Percentiles rank a stretch among this genome's conserved stretches.
Evolutionary conservation across 768 basidiomycete genomes (phyloP).

Genomic region (Trametes sanguinea): DNA sequence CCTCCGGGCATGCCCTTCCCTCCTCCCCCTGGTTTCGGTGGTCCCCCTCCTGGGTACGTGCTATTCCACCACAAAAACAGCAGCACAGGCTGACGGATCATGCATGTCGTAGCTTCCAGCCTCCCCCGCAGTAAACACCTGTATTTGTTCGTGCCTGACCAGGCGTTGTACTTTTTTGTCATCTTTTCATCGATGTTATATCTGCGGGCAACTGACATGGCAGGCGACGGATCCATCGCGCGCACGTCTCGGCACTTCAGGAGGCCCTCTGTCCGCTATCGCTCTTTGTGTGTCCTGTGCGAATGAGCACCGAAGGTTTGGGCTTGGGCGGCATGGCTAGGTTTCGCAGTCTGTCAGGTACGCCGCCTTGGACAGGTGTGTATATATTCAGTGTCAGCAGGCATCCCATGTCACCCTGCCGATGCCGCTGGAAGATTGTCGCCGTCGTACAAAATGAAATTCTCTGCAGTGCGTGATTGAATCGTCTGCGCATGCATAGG

Average conservation of each 20-base stretch:
- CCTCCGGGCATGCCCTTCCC: constrained; percentile 73
- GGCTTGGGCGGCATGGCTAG: neutral
- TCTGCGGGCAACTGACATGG: constrained; percentile 16
- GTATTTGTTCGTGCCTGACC: constrained; percentile 14
- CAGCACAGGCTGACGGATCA: constrained; percentile 2
- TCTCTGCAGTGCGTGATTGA: neutral
- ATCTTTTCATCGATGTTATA: constrained; percentile 19
- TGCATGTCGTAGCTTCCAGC: constrained; percentile 43
- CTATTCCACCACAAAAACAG: neutral
- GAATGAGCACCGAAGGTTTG: neutral
- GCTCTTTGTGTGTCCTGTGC: too few species aligned
- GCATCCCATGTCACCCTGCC: neutral
- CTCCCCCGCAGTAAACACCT: constrained; percentile 44
- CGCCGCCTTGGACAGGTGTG: neutral
- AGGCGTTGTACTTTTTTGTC: constrained; percentile 26
- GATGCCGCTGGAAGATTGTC: neutral
- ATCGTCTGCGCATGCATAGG: neutral
- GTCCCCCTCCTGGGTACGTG: constrained; percentile 81
- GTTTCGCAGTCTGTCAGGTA: neutral
- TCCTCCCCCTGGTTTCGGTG: constrained; percentile 79
- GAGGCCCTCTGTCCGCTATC: too few species aligned
- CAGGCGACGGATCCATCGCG: neutral
- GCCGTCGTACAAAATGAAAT: neutral
- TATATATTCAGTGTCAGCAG: neutral
- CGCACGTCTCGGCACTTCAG: too few species aligned